Conservation (phyloP, 257 asterid genomes). For the Hygrophila difformis region DNA sequence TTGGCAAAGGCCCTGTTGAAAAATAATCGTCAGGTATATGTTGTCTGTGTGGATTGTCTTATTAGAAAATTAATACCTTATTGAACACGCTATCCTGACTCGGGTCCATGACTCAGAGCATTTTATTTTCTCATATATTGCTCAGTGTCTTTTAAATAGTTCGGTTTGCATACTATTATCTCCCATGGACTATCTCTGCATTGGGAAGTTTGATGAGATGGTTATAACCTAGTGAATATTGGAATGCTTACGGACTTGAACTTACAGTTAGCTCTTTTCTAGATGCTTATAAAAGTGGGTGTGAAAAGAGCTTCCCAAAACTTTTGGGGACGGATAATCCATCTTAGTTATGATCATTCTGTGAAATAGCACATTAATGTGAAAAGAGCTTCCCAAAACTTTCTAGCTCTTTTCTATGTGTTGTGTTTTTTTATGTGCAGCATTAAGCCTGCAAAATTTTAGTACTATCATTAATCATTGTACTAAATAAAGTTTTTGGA, state of each 20-base stretch:
- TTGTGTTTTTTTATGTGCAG: neutral
- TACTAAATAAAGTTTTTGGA: neutral
- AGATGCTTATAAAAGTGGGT: neutral
- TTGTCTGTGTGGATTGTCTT: constrained; percentile 2
- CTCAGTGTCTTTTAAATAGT: neutral
- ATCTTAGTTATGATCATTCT: neutral
- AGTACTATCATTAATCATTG: neutral
- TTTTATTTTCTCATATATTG: neutral
- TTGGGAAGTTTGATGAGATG: neutral
- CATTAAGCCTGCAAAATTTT: neutral
- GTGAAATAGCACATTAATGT: neutral
- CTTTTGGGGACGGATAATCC: neutral
- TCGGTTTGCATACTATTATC: neutral
- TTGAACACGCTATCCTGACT: constrained; percentile 3
- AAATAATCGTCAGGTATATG: constrained; percentile 76
- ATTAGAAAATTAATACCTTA: constrained; percentile 6
- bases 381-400: too few species aligned
- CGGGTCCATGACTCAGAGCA: neutral
- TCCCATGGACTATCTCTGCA: neutral
- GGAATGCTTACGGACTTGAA: neutral
- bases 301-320: neutral
- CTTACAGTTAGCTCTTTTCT: neutral
- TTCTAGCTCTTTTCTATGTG: too few species aligned
- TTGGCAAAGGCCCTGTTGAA: constrained; percentile 78
- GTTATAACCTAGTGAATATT: neutral